Evolutionary conservation across 257 asterid genomes (phyloP).

Genomic region (Jaltomata sinuosa): DNA sequence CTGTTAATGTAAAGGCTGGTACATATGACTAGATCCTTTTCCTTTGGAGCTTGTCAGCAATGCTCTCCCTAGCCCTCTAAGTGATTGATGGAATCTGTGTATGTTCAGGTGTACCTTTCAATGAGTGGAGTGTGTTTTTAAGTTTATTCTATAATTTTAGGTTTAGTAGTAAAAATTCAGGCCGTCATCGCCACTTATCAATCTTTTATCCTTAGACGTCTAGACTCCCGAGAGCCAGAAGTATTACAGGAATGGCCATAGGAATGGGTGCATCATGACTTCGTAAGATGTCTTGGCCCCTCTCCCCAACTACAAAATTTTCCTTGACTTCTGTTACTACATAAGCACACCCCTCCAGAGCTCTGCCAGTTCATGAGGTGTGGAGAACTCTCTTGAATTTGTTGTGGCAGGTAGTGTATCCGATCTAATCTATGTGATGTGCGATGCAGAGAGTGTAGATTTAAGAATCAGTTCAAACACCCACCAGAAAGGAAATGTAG

Average conservation of each 20-base stretch:
- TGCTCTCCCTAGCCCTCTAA: neutral
- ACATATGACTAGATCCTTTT: neutral
- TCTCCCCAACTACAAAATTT: neutral
- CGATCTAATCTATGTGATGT: neutral
- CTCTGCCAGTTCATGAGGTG: neutral
- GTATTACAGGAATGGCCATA: too few relatives aligned
- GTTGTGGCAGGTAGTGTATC: neutral
- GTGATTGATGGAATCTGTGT: neutral
- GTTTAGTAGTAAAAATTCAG: neutral
- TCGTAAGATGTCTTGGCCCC: neutral
- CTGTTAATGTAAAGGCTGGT: neutral
- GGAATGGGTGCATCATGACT: too few relatives aligned
- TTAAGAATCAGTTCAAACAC: neutral
- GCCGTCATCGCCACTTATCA: neutral
- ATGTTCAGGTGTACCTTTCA: neutral
- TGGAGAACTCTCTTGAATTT: too few relatives aligned
- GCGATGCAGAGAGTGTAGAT: neutral
- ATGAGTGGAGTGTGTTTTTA: neutral
- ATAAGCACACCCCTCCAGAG: neutral
- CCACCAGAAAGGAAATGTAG: neutral
- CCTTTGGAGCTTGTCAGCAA: neutral
- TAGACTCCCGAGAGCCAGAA: too few relatives aligned
- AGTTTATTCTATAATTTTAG: neutral
- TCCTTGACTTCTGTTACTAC: neutral
- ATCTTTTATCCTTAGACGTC: neutral